These are phyloP conservation scores for Garcia nutans DNA, from an alignment of 345 rosid species.

Conservation along the genomic window DNA sequence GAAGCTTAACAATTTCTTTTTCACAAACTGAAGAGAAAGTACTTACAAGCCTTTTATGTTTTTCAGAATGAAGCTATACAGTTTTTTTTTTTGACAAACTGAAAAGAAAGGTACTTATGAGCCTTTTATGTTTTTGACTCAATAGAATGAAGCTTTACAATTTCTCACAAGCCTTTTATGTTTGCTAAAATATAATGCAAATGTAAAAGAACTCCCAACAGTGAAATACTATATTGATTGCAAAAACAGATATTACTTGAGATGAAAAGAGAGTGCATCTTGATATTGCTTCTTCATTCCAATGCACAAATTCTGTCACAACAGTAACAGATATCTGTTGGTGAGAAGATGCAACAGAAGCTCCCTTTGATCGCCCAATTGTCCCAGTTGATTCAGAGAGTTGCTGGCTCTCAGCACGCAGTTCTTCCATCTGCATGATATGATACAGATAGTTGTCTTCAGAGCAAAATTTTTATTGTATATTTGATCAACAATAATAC, in stretches of 20 bases:
- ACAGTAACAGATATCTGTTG: constrained; percentile 97
- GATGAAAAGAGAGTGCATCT: constrained; percentile 91
- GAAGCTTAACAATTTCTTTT: not conserved
- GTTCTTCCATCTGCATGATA: constrained; percentile 79
- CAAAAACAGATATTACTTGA: constrained; percentile 50
- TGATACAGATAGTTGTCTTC: not conserved
- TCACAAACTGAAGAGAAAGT: too few species aligned
- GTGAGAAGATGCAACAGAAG: constrained; percentile 72
- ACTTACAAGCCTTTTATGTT: too few species aligned
- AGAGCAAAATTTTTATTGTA: not conserved
- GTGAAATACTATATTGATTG: not conserved
- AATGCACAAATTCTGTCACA: constrained; percentile 92
- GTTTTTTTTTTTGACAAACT: too few species aligned
- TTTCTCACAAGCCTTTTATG: not conserved
- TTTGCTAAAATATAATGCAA: not conserved
- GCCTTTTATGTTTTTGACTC: not conserved
- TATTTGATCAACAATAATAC: constrained; percentile 18
- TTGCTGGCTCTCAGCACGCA: constrained; percentile 78
- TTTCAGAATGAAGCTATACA: too few species aligned
- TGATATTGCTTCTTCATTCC: constrained; percentile 98
- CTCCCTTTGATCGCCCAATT: constrained; percentile 90
- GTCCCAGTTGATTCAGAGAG: constrained; percentile 76
- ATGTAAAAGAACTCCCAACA: constrained; percentile 1
- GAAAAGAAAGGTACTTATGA: not conserved
- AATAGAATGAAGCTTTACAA: too few species aligned